These are phyloP conservation scores for Tetrahymena elliotti DNA, from an alignment of 73 alveolate species.

Conservation along the genomic window DNA sequence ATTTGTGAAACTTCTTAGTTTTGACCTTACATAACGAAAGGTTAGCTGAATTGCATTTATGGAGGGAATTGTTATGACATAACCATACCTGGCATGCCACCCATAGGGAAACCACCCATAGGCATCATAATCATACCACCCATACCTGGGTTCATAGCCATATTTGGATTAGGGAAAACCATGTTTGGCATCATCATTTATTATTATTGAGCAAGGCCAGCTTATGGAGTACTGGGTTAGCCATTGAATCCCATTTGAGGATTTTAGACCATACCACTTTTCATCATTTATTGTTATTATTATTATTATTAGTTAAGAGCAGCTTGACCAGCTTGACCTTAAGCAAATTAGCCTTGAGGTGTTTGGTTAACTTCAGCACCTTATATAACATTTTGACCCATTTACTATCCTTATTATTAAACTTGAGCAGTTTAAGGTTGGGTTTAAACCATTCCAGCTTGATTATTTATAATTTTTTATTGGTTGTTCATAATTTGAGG, in stretches of 20 bases:
- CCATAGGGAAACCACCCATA: not conserved
- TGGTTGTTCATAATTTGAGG: not conserved
- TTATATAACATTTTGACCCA: not conserved
- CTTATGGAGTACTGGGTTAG: not conserved
- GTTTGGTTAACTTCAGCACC: not conserved
- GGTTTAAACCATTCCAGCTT: not conserved
- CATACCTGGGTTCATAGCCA: not conserved
- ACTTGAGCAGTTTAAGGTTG: not conserved
- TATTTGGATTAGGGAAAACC: not conserved
- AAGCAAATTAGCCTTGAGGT: not conserved
- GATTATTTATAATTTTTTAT: not conserved
- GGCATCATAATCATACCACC: not conserved
- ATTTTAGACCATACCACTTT: not conserved
- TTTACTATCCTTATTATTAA: not conserved
- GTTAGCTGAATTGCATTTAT: not conserved
- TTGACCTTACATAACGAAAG: not conserved
- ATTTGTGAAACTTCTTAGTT: not conserved
- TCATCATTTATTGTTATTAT: not conserved
- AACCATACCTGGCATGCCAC: not conserved
- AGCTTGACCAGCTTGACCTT: not conserved
- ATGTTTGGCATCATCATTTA: not conserved
- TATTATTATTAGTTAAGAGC: not conserved
- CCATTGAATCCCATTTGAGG: not conserved
- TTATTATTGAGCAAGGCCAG: not conserved
- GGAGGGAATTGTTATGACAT: not conserved